phyloP scores from a whole-genome alignment of 805 yeast genomes.

The Starmerella vaccinii region DNA sequence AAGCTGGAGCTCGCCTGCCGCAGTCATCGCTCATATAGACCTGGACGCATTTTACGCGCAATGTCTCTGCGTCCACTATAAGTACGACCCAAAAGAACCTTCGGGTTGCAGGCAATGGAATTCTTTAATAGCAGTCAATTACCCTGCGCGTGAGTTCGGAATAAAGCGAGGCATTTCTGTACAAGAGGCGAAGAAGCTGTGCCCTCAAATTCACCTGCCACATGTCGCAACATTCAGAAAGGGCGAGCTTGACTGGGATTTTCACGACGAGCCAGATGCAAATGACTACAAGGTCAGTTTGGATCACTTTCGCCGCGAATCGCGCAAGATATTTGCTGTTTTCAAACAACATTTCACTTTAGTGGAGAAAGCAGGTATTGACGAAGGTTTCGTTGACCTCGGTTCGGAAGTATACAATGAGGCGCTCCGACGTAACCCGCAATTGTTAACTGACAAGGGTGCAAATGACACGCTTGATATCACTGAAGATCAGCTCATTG shows the following conservation, averaged over 20 bases:
- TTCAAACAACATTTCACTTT: constrained; percentile 51
- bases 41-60: constrained; percentile 95
- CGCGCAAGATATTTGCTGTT: constrained; percentile 63
- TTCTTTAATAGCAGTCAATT: constrained; percentile 70
- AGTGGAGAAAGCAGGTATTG: constrained; percentile 92
- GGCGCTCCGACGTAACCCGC: constrained; percentile 41
- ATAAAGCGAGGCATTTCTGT: constrained; percentile 67
- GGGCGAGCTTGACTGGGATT: constrained; percentile 78
- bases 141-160: constrained; percentile 77
- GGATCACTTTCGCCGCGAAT: constrained; percentile 84
- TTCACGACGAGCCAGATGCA: constrained; percentile 45
- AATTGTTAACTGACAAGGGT: constrained; percentile 15
- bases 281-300: constrained; percentile 69
- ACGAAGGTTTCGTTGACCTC: constrained; percentile 80
- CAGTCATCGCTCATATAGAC: constrained; percentile 79
- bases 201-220: constrained; percentile 65
- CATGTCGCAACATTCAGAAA: constrained; percentile 91
- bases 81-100: constrained; percentile 57
- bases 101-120: constrained; percentile 94
- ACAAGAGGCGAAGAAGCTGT: constrained; percentile 57
- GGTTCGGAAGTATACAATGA: constrained; percentile 50
- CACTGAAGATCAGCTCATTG: constrained; percentile 73
- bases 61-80: constrained; percentile 70
- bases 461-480: constrained; percentile 40
- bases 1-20: constrained; percentile 49